Evolutionary conservation across 495 filamentous ascomycete genomes (phyloP).

Genomic region (Talaromyces thailandensis): DNA sequence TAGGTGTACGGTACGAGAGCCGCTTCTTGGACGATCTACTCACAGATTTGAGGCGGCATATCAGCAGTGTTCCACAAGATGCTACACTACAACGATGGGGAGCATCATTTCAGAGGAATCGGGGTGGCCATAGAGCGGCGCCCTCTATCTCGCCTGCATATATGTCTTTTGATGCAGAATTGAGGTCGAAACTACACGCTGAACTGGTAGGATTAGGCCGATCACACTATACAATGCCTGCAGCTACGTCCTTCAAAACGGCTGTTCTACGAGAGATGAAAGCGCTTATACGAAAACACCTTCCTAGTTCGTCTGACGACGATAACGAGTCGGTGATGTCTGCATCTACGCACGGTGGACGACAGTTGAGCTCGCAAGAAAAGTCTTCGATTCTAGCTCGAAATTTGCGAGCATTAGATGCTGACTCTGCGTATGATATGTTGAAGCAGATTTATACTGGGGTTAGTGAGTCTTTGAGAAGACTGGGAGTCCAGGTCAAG

Average conservation of each 20-base stretch:
- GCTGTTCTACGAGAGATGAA: constrained; percentile 80
- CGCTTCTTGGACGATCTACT: constrained; percentile 73
- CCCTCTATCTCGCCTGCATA: constrained; percentile 65
- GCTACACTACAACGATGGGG: constrained; percentile 76
- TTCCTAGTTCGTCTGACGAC: constrained; percentile 88
- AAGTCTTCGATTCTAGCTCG: constrained; percentile 85
- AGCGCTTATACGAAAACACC: constrained; percentile 68
- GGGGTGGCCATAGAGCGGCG: constrained; percentile 57
- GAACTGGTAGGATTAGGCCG: constrained; percentile 71
- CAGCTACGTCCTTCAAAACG: constrained; percentile 80
- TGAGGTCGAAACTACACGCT: constrained; percentile 57
- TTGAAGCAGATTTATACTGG: constrained; percentile 74
- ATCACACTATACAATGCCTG: constrained; percentile 66
- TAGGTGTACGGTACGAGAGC: constrained; percentile 79
- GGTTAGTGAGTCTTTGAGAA: constrained; percentile 76
- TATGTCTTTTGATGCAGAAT: constrained; percentile 53
- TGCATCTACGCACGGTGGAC: constrained; percentile 66
- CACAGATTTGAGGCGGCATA: constrained; percentile 70
- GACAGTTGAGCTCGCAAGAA: constrained; percentile 69
- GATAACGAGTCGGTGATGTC: constrained; percentile 89
- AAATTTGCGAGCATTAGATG: constrained; percentile 77
- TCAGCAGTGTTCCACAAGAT: constrained; percentile 60
- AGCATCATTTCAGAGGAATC: constrained; percentile 48
- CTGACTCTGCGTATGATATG: constrained; percentile 79
- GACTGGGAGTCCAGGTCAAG: constrained; percentile 86